phyloP scores from a whole-genome alignment of 202 grass and related monocot genomes.

The Setaria viridis region DNA sequence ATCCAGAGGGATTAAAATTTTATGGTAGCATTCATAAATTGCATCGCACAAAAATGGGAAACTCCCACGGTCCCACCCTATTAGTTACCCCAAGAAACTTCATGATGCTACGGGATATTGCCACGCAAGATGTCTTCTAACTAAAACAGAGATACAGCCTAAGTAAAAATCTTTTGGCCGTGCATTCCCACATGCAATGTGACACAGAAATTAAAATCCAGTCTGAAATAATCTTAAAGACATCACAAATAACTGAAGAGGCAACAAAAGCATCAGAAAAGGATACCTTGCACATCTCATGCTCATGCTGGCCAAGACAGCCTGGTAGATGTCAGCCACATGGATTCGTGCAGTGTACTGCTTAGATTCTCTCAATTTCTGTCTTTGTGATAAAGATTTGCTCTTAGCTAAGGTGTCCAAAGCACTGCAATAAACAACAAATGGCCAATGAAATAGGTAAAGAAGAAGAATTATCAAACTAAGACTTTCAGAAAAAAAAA shows the following conservation, averaged over 20 bases:
- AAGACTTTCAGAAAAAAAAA: background rate
- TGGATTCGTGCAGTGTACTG: slow-evolving; percentile 74
- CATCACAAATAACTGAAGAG: slow-evolving; percentile 9
- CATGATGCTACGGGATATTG: background rate
- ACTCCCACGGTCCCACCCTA: too few relatives aligned
- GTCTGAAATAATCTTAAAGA: background rate
- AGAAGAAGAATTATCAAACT: slow-evolving; percentile 11
- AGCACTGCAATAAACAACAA: slow-evolving; percentile 63
- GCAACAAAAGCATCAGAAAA: background rate
- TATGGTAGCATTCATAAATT: background rate
- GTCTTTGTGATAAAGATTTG: slow-evolving; percentile 62
- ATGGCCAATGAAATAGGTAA: background rate
- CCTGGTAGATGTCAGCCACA: slow-evolving; percentile 84
- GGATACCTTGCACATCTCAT: slow-evolving; percentile 59
- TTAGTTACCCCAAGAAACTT: background rate
- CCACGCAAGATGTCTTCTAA: background rate
- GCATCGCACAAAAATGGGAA: background rate
- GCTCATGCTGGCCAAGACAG: slow-evolving; percentile 67
- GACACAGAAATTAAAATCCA: background rate
- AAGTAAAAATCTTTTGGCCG: background rate
- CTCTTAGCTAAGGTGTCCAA: slow-evolving; percentile 80
- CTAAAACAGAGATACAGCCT: background rate
- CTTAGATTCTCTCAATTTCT: slow-evolving; percentile 71
- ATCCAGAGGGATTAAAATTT: background rate
- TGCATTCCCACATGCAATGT: background rate